These are phyloP conservation scores for Annulohypoxylon nitens DNA, from an alignment of 495 filamentous ascomycete species.

Conservation along the genomic window DNA sequence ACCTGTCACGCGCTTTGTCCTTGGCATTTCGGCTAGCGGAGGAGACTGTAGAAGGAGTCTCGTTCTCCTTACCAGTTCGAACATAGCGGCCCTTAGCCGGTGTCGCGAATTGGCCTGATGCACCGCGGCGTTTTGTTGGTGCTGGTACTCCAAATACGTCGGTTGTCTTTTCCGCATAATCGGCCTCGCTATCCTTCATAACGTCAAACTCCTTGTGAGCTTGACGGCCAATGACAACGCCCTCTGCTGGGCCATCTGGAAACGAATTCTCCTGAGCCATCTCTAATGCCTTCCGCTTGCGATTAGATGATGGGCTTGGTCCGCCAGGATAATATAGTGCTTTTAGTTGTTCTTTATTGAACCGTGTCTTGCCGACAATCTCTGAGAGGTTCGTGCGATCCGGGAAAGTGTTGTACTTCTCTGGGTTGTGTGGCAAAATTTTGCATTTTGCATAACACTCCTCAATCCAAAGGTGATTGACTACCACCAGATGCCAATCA, in stretches of 20 bases:
- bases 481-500: constrained; percentile 90
- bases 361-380: constrained; percentile 84
- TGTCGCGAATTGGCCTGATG: constrained; percentile 51
- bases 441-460: constrained; percentile 94
- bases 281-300: constrained; percentile 58
- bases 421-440: constrained; percentile 72
- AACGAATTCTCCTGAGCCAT: constrained; percentile 56
- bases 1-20: constrained; percentile 77
- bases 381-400: constrained; percentile 90
- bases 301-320: constrained; percentile 52
- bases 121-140: constrained; percentile 32
- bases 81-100: constrained; percentile 60
- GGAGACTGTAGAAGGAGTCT: constrained; percentile 75
- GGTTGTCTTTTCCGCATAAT: constrained; percentile 41
- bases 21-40: constrained; percentile 89
- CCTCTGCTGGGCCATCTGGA: constrained; percentile 42
- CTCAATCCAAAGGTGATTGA: constrained; percentile 98
- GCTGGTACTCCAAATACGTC: constrained; percentile 49
- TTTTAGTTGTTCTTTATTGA: constrained; percentile 56
- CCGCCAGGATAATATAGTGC: constrained; percentile 58
- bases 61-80: constrained; percentile 80
- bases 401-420: constrained; percentile 85
- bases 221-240: constrained; percentile 44
- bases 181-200: constrained; percentile 47
- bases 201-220: constrained; percentile 53